phyloP scores from a whole-genome alignment of 805 yeast genomes.

The Nakazawaea siamensis region DNA sequence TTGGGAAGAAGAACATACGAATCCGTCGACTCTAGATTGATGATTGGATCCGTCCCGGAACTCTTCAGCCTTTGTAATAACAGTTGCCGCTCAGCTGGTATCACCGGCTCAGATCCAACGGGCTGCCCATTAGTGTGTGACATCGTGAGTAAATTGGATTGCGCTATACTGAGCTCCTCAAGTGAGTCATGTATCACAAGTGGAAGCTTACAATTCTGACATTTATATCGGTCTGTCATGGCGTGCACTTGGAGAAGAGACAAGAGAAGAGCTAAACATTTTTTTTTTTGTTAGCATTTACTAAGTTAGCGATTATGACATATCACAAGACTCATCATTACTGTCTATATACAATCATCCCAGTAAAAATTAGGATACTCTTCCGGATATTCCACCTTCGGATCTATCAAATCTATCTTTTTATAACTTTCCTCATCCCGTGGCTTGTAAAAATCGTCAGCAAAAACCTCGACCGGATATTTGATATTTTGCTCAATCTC shows the following conservation, averaged over 20 bases:
- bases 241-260: too few relatives aligned
- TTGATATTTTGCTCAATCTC: conserved; percentile 13
- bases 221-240: conserved; percentile 17
- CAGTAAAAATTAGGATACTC: conserved; percentile 19
- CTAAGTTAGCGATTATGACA: too few relatives aligned
- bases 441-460: conserved; percentile 11
- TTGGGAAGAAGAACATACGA: conserved; percentile 22
- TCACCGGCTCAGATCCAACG: conserved; percentile 17
- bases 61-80: conserved; percentile 10
- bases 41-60: neutral
- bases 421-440: conserved; percentile 1
- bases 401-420: conserved; percentile 4
- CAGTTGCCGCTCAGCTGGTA: conserved; percentile 15
- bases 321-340: too few relatives aligned
- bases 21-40: conserved; percentile 12
- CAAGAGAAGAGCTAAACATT: too few relatives aligned
- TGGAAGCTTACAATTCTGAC: conserved; percentile 60
- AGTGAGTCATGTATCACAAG: conserved; percentile 49
- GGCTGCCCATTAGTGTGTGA: conserved; percentile 12
- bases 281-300: too few relatives aligned
- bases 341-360: conserved; percentile 10
- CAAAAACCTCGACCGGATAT: conserved; percentile 12
- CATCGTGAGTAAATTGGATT: conserved; percentile 41
- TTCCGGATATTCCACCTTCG: conserved; percentile 12
- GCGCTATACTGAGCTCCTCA: conserved; percentile 42